These are phyloP conservation scores for Pichia phayaonensis DNA, from an alignment of 805 yeast genomes.

Conservation along the genomic window DNA sequence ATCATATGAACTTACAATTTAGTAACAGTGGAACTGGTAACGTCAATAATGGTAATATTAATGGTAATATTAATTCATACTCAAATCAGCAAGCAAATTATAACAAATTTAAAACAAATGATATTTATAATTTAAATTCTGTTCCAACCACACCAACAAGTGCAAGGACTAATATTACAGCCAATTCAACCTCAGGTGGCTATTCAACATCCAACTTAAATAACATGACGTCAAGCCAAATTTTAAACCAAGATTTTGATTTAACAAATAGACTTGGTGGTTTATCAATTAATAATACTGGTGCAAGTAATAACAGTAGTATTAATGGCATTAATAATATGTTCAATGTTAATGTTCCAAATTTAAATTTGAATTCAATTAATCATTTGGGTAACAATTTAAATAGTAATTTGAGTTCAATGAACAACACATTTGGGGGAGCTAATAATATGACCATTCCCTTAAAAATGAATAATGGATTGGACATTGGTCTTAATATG, in stretches of 20 bases:
- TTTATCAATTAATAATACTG: slow-evolving; percentile 12
- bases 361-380: not conserved
- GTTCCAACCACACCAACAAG: not conserved
- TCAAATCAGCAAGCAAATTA: not conserved
- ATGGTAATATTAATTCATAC: not conserved
- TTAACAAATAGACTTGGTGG: slow-evolving; percentile 17
- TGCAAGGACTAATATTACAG: not conserved
- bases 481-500: slow-evolving; percentile 1
- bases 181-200: not conserved
- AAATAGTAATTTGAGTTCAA: not conserved
- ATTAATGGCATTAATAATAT: slow-evolving; percentile 1
- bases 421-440: not conserved
- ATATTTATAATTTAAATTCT: not conserved
- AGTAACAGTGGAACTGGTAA: not conserved
- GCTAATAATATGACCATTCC: not conserved
- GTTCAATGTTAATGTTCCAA: not conserved
- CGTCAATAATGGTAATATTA: not conserved
- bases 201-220: not conserved
- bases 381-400: not conserved
- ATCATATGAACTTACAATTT: slow-evolving; percentile 3
- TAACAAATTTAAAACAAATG: not conserved
- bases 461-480: not conserved
- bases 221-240: slow-evolving; percentile 1
- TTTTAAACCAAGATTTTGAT: slow-evolving; percentile 7
- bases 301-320: slow-evolving; percentile 2